Evolutionary conservation across 1,284 basidiomycete genomes (phyloP).

Genomic region (Coniophora puteana): DNA sequence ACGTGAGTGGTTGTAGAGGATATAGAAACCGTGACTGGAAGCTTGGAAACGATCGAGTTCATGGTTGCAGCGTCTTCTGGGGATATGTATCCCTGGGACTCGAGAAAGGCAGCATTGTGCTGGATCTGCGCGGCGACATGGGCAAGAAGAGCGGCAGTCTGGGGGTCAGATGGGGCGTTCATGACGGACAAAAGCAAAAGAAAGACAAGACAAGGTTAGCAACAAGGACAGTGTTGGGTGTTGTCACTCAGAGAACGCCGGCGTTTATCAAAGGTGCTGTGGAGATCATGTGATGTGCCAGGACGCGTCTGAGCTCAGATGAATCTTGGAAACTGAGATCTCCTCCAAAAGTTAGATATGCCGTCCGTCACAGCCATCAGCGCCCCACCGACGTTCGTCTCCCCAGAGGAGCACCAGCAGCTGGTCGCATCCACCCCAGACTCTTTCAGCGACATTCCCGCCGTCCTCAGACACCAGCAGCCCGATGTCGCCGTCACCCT

Average conservation of each 20-base stretch:
- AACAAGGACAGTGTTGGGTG: too few relatives aligned
- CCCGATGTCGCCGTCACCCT: slow-evolving; percentile 63
- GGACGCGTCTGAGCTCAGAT: neutral
- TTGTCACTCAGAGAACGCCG: too few relatives aligned
- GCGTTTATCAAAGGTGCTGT: neutral
- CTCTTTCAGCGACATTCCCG: slow-evolving; percentile 79
- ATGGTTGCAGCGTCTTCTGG: slow-evolving; percentile 42
- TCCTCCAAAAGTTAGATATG: too few relatives aligned
- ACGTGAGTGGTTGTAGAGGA: slow-evolving; percentile 13
- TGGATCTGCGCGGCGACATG: slow-evolving; percentile 63
- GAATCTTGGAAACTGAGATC: neutral
- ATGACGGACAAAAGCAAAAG: too few relatives aligned
- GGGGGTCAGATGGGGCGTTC: slow-evolving; percentile 16
- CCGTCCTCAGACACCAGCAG: slow-evolving; percentile 72
- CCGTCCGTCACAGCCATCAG: slow-evolving; percentile 35
- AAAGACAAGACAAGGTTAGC: too few relatives aligned
- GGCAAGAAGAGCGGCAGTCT: slow-evolving; percentile 39
- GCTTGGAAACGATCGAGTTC: slow-evolving; percentile 44
- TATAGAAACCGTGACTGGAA: slow-evolving; percentile 29
- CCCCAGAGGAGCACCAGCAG: slow-evolving; percentile 64
- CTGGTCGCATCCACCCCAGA: slow-evolving; percentile 73
- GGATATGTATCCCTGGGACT: slow-evolving; percentile 54
- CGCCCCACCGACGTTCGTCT: slow-evolving; percentile 53
- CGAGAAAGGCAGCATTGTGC: slow-evolving; percentile 58
- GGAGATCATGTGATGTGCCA: neutral